Percentiles rank a stretch among this genome's conserved stretches.
Conservation (phyloP, 306 rosid species). For the Fagus sylvatica region DNA sequence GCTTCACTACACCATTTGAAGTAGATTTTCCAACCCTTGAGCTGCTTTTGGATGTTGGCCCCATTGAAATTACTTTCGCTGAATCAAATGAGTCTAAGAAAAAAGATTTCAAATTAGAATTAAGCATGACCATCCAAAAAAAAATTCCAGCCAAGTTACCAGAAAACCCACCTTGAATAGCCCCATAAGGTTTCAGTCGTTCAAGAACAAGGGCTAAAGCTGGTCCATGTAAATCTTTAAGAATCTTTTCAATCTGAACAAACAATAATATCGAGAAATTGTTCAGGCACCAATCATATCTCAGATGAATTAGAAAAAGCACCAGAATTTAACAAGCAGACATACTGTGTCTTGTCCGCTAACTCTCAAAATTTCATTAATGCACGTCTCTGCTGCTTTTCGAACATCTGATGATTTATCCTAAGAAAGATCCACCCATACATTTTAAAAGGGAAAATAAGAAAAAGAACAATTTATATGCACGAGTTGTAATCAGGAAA, state of each 20-base stretch:
- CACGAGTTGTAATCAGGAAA: constrained; percentile 2
- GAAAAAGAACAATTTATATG: neutral
- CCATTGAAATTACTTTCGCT: constrained; percentile 51
- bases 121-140: constrained; percentile 17
- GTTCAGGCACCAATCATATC: constrained; percentile 14
- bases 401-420: constrained; percentile 99
- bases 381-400: constrained; percentile 90
- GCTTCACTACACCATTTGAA: constrained; percentile 77
- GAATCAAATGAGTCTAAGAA: constrained; percentile 63
- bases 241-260: constrained; percentile 70
- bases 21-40: constrained; percentile 68
- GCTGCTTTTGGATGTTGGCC: constrained; percentile 58
- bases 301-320: constrained; percentile 20
- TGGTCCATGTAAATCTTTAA: constrained; percentile 84
- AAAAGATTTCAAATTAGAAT: constrained; percentile 19
- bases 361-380: constrained; percentile 84
- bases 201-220: constrained; percentile 74
- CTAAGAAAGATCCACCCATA: constrained; percentile 39
- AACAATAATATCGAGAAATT: constrained; percentile 14
- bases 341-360: constrained; percentile 79
- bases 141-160: constrained; percentile 4
- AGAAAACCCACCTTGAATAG: constrained; percentile 61
- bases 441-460: constrained; percentile 7
- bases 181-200: constrained; percentile 63
- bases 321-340: constrained; percentile 5